Conservation (phyloP, 352 stramenopile genomes). For the Pythium sukuiense region DNA sequence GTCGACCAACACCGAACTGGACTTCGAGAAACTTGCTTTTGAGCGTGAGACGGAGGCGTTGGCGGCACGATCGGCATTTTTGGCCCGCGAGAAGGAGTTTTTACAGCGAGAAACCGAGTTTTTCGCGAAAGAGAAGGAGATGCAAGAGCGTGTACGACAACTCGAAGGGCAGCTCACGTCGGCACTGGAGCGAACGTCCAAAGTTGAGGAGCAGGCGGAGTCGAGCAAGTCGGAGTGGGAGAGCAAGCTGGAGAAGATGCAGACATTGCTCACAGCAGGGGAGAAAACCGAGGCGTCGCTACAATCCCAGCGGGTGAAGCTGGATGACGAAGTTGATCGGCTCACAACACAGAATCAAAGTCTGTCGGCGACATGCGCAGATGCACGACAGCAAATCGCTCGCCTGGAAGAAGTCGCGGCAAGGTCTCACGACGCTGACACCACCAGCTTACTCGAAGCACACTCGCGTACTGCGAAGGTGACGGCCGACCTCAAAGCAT, state of each 20-base stretch:
- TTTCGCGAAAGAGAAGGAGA: conserved; percentile 34
- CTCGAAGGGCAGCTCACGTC: conserved; percentile 33
- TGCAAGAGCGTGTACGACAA: conserved; percentile 29
- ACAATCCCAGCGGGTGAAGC: background rate
- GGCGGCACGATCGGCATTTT: conserved; percentile 33
- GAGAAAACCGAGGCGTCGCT: background rate
- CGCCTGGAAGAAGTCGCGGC: background rate
- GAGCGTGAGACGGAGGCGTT: conserved; percentile 38
- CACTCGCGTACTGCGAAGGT: background rate
- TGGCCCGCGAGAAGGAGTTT: conserved; percentile 39
- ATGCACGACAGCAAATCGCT: background rate
- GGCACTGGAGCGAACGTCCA: conserved; percentile 21
- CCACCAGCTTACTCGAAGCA: conserved; percentile 8
- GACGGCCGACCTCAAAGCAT: conserved; percentile 25
- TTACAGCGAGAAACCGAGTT: conserved; percentile 39
- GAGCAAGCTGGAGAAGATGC: background rate
- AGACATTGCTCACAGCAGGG: background rate
- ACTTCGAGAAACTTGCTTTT: conserved; percentile 51
- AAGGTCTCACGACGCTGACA: background rate
- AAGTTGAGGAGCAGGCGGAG: conserved; percentile 27
- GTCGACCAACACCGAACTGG: conserved; percentile 61
- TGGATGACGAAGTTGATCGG: background rate
- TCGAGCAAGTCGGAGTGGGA: conserved; percentile 5
- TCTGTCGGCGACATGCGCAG: background rate
- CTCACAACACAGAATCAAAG: background rate